Conservation (phyloP, 2,329 filamentous ascomycete species). For the Apiospora pterosperma region DNA sequence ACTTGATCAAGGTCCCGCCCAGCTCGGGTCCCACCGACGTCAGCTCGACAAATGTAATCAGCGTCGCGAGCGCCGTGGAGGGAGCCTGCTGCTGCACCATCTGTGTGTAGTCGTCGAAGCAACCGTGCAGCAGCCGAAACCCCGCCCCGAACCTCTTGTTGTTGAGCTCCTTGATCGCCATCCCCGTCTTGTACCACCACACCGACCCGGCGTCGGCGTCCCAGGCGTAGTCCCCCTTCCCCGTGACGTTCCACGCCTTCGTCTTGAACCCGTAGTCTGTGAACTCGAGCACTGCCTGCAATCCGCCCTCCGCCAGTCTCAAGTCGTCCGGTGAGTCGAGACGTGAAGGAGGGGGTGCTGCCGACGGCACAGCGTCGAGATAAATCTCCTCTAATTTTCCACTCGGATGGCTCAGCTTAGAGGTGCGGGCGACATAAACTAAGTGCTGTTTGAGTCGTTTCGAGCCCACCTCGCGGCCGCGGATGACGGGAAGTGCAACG, state of each 20-base stretch:
- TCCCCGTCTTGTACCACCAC: background rate
- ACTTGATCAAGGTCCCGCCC: conserved; percentile 7
- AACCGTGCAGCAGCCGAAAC: background rate
- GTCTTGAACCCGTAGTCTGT: background rate
- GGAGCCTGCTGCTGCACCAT: conserved; percentile 4
- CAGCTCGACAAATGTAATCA: conserved; percentile 4
- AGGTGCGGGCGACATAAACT: background rate
- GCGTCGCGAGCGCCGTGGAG: background rate
- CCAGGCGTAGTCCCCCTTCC: background rate
- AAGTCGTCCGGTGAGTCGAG: background rate
- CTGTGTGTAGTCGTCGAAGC: background rate
- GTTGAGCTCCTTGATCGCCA: background rate
- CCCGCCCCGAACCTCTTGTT: background rate
- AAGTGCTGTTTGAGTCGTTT: conserved; percentile 5
- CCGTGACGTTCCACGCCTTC: conserved; percentile 1
- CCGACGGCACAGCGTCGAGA: background rate
- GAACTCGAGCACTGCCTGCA: background rate
- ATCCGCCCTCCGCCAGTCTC: background rate
- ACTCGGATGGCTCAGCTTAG: too few relatives aligned
- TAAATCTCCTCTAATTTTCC: too few relatives aligned
- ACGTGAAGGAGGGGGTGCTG: background rate
- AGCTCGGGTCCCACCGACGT: background rate
- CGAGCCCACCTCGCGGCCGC: conserved; percentile 7
- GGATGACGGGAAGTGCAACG: background rate
- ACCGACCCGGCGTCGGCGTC: background rate